Evolutionary conservation across 768 basidiomycete species (phyloP).

Genomic region (Russula sp.): DNA sequence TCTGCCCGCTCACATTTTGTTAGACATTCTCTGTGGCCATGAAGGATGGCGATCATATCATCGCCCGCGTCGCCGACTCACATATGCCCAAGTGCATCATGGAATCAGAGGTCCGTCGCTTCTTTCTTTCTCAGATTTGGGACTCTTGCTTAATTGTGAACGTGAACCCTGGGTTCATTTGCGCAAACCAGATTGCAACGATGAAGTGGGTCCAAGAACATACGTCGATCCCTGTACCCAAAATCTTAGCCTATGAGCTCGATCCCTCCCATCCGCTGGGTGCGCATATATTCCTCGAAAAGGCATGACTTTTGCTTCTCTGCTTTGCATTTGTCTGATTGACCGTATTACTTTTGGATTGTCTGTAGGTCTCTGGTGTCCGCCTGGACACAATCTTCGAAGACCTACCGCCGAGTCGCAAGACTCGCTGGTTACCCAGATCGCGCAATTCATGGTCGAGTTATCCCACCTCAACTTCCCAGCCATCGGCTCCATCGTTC

Average conservation of each 20-base stretch:
- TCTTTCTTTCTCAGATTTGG: background rate
- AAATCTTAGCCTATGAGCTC: conserved; percentile 30
- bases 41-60: conserved; percentile 30
- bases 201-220: conserved; percentile 33
- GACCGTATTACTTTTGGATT: background rate
- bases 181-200: conserved; percentile 35
- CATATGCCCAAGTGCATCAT: conserved; percentile 26
- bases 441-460: conserved; percentile 37
- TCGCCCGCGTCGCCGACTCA: conserved; percentile 29
- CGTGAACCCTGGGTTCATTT: background rate
- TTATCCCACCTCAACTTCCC: conserved; percentile 34
- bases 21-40: conserved; percentile 34
- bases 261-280: conserved; percentile 29
- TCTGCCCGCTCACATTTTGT: conserved; percentile 16
- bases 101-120: conserved; percentile 30
- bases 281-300: conserved; percentile 33
- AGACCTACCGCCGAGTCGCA: conserved; percentile 32
- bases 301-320: conserved; percentile 27
- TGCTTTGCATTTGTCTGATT: background rate
- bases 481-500: conserved; percentile 35
- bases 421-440: conserved; percentile 33
- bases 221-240: conserved; percentile 36
- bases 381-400: conserved; percentile 34
- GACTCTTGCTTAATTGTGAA: background rate
- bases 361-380: conserved; percentile 34